Base-by-base conservation (phyloP, 2,329 filamentous ascomycete genomes). In the Byssochlamys sp. region DNA sequence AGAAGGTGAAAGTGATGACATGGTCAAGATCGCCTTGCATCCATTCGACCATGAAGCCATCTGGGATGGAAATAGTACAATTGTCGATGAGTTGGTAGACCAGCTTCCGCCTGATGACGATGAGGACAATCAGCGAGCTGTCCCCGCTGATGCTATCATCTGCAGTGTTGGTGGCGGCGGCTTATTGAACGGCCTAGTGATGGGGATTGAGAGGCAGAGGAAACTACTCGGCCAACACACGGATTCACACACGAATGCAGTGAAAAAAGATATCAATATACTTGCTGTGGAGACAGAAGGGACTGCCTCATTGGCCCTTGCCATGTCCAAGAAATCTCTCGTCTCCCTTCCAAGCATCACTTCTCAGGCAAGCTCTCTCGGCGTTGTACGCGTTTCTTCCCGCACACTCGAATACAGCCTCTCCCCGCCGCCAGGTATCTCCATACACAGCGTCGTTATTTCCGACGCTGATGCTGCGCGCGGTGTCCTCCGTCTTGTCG, bases 151-250 rank as follows among this genome's bases (percentile, higher is more conserved):
- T 65, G 87, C 80, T 2, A 78, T 95, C 11, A 81, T 94, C 51
- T 92, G 88, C 72, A 87, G 81, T 58, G 88, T 91, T 39, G 90
- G 90, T 5, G 90, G 90, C 9, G 90, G 90, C 14, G 90, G 90
- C 0, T 74, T 95, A 25, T 80, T 95, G 55, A 88, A 86, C 66
- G 90, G 90, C 3, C 75, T 95, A 57, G 83, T 89, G 73, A 78
- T 85, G 67, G 89, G 87, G 9, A 76, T 91, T 26, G 80, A 85
- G 65, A 71, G 75, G 50, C 70, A 73, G 61, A 61, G 70, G 63
- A 56, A 74, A 67, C 72, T 59, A 65, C 57, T 27, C 19, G 48
- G 19, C 3, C 14, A 2, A 14, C 12, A 51, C 11, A 11, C 7
- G 48, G 7, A 3, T 27, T 11, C n/a, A 11, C 12, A 7, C 14